phyloP scores from a whole-genome alignment of 1,139 yeast species.

The Nakaseomyces bracarensis region DNA sequence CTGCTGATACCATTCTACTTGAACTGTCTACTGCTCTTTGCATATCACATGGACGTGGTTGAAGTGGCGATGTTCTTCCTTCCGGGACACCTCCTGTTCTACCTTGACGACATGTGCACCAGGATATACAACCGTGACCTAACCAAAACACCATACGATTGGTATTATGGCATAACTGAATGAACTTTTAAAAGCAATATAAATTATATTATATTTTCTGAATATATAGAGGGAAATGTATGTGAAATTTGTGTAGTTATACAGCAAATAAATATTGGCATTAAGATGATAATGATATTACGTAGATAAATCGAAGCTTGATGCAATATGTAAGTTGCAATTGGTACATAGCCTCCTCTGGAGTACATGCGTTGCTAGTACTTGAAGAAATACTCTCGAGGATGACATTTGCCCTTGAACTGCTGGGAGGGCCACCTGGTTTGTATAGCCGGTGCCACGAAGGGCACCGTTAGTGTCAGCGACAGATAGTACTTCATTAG shows the following conservation, averaged over 20 bases:
- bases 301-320: too few relatives aligned
- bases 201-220: background rate
- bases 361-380: too few relatives aligned
- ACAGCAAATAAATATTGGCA: too few relatives aligned
- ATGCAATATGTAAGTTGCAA: too few relatives aligned
- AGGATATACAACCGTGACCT: constrained; percentile 25
- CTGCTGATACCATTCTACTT: constrained; percentile 20
- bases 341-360: too few relatives aligned
- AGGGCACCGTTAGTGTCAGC: constrained; percentile 27
- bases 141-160: constrained; percentile 25
- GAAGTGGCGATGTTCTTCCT: constrained; percentile 24
- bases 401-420: constrained; percentile 10
- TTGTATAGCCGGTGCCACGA: constrained; percentile 23
- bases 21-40: constrained; percentile 18
- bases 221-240: too few relatives aligned
- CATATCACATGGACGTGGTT: constrained; percentile 14
- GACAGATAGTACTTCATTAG: constrained; percentile 17
- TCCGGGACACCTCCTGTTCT: constrained; percentile 27
- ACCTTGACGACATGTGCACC: constrained; percentile 22
- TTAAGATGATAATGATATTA: too few relatives aligned
- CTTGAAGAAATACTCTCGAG: constrained; percentile 9
- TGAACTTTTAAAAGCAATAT: background rate
- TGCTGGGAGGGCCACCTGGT: constrained; percentile 9
- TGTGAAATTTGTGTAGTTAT: too few relatives aligned
- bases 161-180: constrained; percentile 14